These are phyloP conservation scores for Chernovozyma sophiae-reginae DNA, from an alignment of 1,139 yeast genomes.

Conservation along the genomic window DNA sequence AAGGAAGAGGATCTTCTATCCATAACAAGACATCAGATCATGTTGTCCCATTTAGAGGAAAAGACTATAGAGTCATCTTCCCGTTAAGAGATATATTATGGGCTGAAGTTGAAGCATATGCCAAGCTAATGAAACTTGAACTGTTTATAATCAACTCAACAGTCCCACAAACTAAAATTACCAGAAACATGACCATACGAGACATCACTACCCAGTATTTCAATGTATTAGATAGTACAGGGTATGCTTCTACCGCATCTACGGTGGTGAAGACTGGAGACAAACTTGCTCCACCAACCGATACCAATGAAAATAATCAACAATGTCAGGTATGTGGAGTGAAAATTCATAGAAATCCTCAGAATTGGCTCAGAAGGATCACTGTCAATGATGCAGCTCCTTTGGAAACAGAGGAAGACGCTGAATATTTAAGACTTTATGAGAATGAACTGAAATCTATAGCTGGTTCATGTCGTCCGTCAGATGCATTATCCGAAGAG, in stretches of 20 bases:
- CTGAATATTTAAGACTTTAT: conserved; percentile 26
- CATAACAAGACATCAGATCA: conserved; percentile 51
- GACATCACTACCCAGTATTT: conserved; percentile 77
- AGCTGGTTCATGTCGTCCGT: not conserved
- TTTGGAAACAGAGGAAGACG: conserved; percentile 47
- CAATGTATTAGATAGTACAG: conserved; percentile 61
- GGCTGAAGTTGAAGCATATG: conserved; percentile 60
- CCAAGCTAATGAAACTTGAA: conserved; percentile 30
- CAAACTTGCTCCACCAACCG: conserved; percentile 60
- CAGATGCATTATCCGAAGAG: conserved; percentile 8
- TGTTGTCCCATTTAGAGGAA: conserved; percentile 20
- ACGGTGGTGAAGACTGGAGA: conserved; percentile 90
- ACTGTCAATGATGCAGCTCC: conserved; percentile 63
- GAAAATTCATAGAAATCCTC: conserved; percentile 52
- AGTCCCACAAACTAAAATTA: conserved; percentile 29
- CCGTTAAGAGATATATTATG: conserved; percentile 74
- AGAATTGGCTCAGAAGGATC: conserved; percentile 66
- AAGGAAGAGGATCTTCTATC: conserved; percentile 79
- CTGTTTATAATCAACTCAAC: conserved; percentile 19
- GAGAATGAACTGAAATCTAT: conserved; percentile 9
- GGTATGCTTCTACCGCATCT: conserved; percentile 87
- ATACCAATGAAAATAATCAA: conserved; percentile 9
- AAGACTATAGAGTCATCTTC: conserved; percentile 44
- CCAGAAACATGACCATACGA: conserved; percentile 73
- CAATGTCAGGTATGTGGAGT: conserved; percentile 53